phyloP scores from a whole-genome alignment of 306 rosid genomes.

The Quillaja saponaria region DNA sequence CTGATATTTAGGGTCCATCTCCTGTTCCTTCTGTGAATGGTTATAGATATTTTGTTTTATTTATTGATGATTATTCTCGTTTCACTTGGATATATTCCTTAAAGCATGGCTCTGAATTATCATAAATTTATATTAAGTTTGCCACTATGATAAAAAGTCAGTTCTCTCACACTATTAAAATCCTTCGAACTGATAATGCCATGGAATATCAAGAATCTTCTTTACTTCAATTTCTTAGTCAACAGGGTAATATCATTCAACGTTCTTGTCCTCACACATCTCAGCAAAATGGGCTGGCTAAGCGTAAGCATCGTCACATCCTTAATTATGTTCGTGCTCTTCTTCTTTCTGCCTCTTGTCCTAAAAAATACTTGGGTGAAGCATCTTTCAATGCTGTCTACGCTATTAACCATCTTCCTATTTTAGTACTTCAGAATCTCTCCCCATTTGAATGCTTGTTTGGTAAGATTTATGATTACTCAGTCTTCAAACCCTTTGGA shows the following conservation, averaged over 20 bases:
- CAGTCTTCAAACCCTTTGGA: not conserved
- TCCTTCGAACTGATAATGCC: not conserved
- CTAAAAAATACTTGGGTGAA: not conserved
- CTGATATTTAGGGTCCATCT: not conserved
- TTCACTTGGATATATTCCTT: too few species aligned
- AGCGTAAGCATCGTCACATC: conserved; percentile 2
- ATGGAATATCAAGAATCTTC: not conserved
- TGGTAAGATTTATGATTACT: not conserved
- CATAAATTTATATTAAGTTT: not conserved
- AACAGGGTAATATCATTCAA: not conserved
- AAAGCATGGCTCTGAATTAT: not conserved
- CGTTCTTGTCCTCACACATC: not conserved
- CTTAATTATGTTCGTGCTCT: not conserved
- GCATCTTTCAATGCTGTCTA: not conserved
- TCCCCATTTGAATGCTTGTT: not conserved
- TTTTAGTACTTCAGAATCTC: not conserved
- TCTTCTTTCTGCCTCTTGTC: not conserved
- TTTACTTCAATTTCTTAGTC: not conserved
- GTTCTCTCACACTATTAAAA: not conserved
- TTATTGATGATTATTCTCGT: not conserved
- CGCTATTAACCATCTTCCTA: not conserved
- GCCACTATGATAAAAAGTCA: not conserved
- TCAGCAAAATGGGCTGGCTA: not conserved
- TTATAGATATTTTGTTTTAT: not conserved
- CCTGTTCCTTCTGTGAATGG: not conserved